Conservation (phyloP, 108 stramenopile genomes). For the Asterionellopsis glacialis region DNA sequence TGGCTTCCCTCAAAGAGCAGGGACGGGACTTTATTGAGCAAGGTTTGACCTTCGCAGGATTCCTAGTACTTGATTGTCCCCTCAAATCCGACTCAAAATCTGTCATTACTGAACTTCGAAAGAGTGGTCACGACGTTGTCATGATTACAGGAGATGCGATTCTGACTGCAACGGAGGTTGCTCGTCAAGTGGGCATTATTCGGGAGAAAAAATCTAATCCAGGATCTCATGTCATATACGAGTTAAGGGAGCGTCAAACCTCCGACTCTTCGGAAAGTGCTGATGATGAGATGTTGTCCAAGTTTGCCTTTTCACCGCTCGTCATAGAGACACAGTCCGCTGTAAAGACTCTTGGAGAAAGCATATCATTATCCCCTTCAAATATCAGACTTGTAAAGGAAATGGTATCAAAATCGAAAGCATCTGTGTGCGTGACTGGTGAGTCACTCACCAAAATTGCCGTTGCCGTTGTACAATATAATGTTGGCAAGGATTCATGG, state of each 20-base stretch:
- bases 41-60: constrained; percentile 83
- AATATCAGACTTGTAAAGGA: constrained; percentile 20
- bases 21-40: constrained; percentile 57
- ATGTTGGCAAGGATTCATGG: not conserved
- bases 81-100: constrained; percentile 86
- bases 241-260: constrained; percentile 14
- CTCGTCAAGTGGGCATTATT: constrained; percentile 77
- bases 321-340: not conserved
- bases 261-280: not conserved
- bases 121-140: constrained; percentile 56
- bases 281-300: not conserved
- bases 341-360: not conserved
- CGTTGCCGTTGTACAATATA: constrained; percentile 23
- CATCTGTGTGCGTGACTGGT: constrained; percentile 55
- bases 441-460: constrained; percentile 49
- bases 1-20: constrained; percentile 16
- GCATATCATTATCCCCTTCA: constrained; percentile 22
- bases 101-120: constrained; percentile 77
- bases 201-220: constrained; percentile 10
- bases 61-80: constrained; percentile 91
- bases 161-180: constrained; percentile 93
- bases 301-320: constrained; percentile 8
- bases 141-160: constrained; percentile 98
- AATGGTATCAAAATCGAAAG: constrained; percentile 27
- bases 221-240: constrained; percentile 20